Evolutionary conservation across 2,329 filamentous ascomycete genomes (phyloP), one percentile per base, ranked within the genome.

Genomic region (Moelleriella libera): DNA sequence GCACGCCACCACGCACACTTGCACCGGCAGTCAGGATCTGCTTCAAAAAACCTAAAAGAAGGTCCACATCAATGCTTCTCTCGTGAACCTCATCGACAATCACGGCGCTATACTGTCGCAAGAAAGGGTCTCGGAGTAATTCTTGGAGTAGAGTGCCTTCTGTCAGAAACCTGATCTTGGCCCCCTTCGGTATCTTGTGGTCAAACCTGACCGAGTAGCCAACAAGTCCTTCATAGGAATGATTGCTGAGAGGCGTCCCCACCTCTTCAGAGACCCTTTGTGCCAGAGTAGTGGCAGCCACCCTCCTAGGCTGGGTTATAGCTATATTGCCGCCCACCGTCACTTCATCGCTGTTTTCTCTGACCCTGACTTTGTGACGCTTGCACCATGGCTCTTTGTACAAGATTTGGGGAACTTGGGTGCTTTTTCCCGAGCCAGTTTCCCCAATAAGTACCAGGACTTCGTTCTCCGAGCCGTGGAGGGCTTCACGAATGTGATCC

Each of bases 21-120:
- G 77, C 75, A 48, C 80, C 71, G 2, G 75, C 70, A 1, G 72
- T 69, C 1, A 92, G 68, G 44, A 97, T 76, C 51, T 85, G 83
- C 59, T 86, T 86, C 51, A 98, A 61, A 53, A 98, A 97, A 0
- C 92, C 92, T 30, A 94, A 72, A 8, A 96, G 73, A 30, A 98
- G 67, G 66, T 98, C 92, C 6, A 96, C 90, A 60, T 97, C 94
- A 28, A 97, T 78, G 54, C 89, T 94, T 55, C 92, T 76, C 68
- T 98, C 92, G 68, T 98, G 92, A 10, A 98, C 92, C 63, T 98
- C 92, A 64, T 98, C 92, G 6, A 98, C 87, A 14, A 98, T 75
- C 1, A 98, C 75, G 4, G 84, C 88, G 57, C 88, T 94, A 61
- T 98, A 98, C 59, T 86, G 81, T 32, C 76, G 78, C 58, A 98